Percentiles rank a stretch among this genome's conserved stretches.
These are phyloP conservation scores for Taphrina populina DNA, from an alignment of 1,139 yeast species.

Conservation along the genomic window DNA sequence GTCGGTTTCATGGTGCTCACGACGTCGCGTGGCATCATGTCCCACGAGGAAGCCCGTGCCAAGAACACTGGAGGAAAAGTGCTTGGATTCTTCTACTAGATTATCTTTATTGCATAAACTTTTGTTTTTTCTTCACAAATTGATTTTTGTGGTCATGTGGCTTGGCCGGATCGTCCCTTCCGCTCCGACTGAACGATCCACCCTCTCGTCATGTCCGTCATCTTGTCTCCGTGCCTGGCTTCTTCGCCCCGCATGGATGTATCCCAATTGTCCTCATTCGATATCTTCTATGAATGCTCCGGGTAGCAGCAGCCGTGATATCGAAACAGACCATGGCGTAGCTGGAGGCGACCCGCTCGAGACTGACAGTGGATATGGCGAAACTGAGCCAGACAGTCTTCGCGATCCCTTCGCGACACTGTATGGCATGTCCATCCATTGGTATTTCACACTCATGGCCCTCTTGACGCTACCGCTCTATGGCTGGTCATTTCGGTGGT, in stretches of 20 bases:
- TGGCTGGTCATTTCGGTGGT: conserved; percentile 19
- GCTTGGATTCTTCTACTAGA: conserved; percentile 89
- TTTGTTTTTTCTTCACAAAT: not conserved
- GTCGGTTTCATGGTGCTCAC: conserved; percentile 95
- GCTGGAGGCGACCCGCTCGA: not conserved
- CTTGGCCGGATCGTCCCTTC: no score
- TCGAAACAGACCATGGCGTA: not conserved
- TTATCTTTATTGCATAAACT: no score
- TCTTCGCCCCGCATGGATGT: no score
- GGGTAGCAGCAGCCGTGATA: conserved; percentile 3
- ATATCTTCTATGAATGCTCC: conserved; percentile 16
- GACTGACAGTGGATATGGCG: conserved; percentile 6
- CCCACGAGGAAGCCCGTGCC: conserved; percentile 99
- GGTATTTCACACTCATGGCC: conserved; percentile 24
- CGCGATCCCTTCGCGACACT: conserved; percentile 6
- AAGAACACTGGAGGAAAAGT: conserved; percentile 99
- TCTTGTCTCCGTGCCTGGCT: no score
- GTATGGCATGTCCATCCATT: conserved; percentile 19
- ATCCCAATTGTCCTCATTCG: no score
- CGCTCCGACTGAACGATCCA: no score
- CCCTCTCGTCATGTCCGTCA: no score
- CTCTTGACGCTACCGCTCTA: conserved; percentile 20
- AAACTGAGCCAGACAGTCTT: conserved; percentile 1
- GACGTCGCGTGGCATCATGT: conserved; percentile 99
- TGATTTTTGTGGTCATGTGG: no score